Evolutionary conservation across 176 grass and related monocot species (phyloP), one percentile per base, ranked within the genome.

Genomic region (Urochloa ruziziensis): DNA sequence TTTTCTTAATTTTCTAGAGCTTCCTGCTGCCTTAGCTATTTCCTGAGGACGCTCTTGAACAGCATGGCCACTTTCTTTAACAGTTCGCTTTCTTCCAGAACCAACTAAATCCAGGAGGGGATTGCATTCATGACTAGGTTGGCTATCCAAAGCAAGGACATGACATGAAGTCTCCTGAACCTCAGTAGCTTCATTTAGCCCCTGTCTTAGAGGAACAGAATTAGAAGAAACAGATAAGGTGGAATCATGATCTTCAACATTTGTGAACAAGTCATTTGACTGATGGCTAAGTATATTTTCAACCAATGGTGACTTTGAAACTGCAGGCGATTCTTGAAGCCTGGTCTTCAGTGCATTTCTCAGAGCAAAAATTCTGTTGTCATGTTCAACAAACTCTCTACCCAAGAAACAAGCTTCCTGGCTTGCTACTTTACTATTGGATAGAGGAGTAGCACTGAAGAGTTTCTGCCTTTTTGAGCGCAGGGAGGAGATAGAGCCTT

Each of bases 401-500:
- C 81, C 74, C 59, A 93, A 88, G 51, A 81, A 83, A 47, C 27
- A 62, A 34, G 60, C 29, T n/a, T 86, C 79, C 37, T 56, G 63
- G 17, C 44, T 71, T 78, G 18, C 28, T 52, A 53, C 32, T 72
- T 67, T 86, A 88, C 75, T 67, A 34, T 32, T 52, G 4, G 77
- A 84, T 79, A 69, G 8, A 70, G 68, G 14, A 85, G 40, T 65
- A 89, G 84, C 7, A 52, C 37, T 62, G 73, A 92, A 90, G 39
- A 91, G 67, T 51, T 76, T 74, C 60, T 82, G 77, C 21, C 87
- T 36, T 79, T 94, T 89, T 35, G 78, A 84, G 76, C 62, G 82
- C 62, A 94, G 39, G 24, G 93, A 88, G 42, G 87, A 94, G 75
- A 90, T 4, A 33, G 93, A 94, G 10, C 74, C 84, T 86, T 77